phyloP scores from a whole-genome alignment of 2,329 filamentous ascomycete species.

The Alternaria metachromatica region DNA sequence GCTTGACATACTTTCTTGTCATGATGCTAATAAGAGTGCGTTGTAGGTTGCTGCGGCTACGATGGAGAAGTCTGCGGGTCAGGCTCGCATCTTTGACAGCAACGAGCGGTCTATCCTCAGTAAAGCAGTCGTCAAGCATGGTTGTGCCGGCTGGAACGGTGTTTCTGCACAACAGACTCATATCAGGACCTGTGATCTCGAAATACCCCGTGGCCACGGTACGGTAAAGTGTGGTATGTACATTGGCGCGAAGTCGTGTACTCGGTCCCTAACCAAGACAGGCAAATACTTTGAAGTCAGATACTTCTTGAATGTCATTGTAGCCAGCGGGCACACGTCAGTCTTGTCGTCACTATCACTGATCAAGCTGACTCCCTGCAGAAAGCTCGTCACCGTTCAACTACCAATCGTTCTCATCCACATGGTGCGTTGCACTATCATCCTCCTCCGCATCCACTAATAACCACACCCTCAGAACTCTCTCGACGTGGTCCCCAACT shows the following conservation, averaged over 20 bases:
- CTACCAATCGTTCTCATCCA: slow-evolving; percentile 63
- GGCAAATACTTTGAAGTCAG: slow-evolving; percentile 64
- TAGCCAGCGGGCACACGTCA: slow-evolving; percentile 54
- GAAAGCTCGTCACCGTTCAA: slow-evolving; percentile 60
- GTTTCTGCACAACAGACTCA: slow-evolving; percentile 55
- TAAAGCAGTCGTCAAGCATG: slow-evolving; percentile 53
- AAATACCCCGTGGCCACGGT: slow-evolving; percentile 58
- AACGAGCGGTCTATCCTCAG: slow-evolving; percentile 58
- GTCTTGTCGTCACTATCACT: slow-evolving; percentile 8
- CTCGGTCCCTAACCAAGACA: slow-evolving; percentile 18
- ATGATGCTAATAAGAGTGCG: slow-evolving; percentile 27
- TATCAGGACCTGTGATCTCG: slow-evolving; percentile 58
- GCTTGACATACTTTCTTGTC: neutral
- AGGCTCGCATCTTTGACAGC: slow-evolving; percentile 60
- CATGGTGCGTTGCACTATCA: slow-evolving; percentile 50
- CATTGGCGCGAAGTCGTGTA: neutral
- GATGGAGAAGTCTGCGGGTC: slow-evolving; percentile 56
- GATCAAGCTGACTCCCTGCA: slow-evolving; percentile 30
- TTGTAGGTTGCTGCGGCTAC: slow-evolving; percentile 56
- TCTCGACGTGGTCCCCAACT: slow-evolving; percentile 63
- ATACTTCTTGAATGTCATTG: slow-evolving; percentile 61
- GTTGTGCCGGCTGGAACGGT: slow-evolving; percentile 56
- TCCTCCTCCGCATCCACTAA: neutral
- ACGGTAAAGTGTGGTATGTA: slow-evolving; percentile 57
- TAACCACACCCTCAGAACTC: slow-evolving; percentile 51